Evolutionary conservation across 176 grass and related monocot species (phyloP).

Genomic region (barley (Hordeum vulgare)): DNA sequence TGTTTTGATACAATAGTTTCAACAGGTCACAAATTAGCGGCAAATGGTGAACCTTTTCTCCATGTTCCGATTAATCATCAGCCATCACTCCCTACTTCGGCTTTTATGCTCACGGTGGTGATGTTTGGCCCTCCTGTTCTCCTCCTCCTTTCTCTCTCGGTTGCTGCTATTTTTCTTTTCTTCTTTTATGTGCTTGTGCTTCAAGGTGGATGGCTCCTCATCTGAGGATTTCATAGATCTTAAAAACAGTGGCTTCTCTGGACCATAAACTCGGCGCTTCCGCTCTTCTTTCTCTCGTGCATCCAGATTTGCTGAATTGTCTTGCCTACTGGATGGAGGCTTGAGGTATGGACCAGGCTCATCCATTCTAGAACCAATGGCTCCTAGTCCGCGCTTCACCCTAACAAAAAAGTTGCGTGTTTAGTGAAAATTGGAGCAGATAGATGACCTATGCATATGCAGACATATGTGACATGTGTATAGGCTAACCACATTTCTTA

Average conservation of each 20-base stretch:
- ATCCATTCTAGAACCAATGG: constrained; percentile 67
- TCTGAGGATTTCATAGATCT: constrained; percentile 19
- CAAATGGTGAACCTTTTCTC: background rate
- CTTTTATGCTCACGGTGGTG: constrained; percentile 33
- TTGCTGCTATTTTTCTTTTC: background rate
- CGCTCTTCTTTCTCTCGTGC: constrained; percentile 21
- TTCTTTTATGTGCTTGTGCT: constrained; percentile 18
- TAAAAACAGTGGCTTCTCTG: constrained; percentile 33
- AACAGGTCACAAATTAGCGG: background rate
- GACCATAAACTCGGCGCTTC: constrained; percentile 26
- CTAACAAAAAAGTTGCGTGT: constrained; percentile 13
- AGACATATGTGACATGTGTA: background rate
- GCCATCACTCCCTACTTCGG: constrained; percentile 24
- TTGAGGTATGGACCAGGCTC: constrained; percentile 49
- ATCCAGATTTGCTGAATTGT: background rate
- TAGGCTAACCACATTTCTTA: background rate
- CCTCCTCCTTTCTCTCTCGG: constrained; percentile 15
- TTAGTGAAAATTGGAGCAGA: background rate
- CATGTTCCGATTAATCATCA: background rate
- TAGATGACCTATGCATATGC: background rate
- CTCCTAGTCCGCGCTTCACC: constrained; percentile 49
- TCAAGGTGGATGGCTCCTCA: background rate
- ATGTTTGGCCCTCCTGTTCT: constrained; percentile 32
- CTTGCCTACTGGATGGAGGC: background rate
- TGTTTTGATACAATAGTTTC: background rate